phyloP scores from a whole-genome alignment of 805 yeast species.

The Ogataea neopini region DNA sequence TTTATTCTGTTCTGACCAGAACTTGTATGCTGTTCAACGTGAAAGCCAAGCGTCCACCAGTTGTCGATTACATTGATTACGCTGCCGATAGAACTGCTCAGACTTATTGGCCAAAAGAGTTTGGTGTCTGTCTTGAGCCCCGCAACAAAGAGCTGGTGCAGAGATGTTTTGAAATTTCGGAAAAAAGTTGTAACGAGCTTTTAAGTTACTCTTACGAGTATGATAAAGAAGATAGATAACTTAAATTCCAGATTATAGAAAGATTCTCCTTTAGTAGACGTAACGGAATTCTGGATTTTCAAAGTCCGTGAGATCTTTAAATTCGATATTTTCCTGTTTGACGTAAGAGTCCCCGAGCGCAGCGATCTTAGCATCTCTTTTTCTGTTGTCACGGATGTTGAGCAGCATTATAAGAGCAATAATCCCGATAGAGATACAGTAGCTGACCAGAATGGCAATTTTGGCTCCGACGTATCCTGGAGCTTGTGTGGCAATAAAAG shows the following conservation, averaged over 20 bases:
- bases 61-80: conserved; percentile 20
- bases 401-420: conserved; percentile 40
- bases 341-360: conserved; percentile 12
- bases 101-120: conserved; percentile 25
- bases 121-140: conserved; percentile 17
- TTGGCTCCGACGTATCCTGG: conserved; percentile 55
- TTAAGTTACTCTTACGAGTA: conserved; percentile 21
- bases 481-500: conserved; percentile 46
- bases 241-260: neutral
- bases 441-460: conserved; percentile 14
- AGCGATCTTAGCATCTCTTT: conserved; percentile 28
- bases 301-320: conserved; percentile 47
- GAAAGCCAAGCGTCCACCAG: conserved; percentile 7
- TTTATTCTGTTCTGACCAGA: conserved; percentile 19
- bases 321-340: conserved; percentile 38
- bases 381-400: conserved; percentile 26
- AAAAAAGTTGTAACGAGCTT: conserved; percentile 10
- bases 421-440: conserved; percentile 32
- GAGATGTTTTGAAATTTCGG: conserved; percentile 15
- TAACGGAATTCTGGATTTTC: conserved; percentile 43
- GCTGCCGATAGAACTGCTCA: conserved; percentile 25
- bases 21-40: conserved; percentile 22
- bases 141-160: conserved; percentile 10
- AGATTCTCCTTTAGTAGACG: neutral
- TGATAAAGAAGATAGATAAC: neutral